Base-by-base conservation (phyloP, 2,329 filamentous ascomycete species). In the Xylaria sp. region DNA sequence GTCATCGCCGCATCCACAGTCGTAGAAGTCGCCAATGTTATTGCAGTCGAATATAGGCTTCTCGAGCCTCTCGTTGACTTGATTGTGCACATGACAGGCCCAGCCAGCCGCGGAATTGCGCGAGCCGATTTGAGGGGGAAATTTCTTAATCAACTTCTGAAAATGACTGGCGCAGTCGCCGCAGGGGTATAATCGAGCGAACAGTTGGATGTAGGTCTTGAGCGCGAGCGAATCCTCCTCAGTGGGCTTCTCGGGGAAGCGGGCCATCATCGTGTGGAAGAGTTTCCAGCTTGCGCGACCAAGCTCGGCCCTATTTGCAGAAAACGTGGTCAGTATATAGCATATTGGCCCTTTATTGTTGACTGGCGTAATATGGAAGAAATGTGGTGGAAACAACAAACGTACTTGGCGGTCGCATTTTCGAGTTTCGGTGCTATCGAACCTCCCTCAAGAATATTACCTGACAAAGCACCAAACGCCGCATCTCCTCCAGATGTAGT, bases 381-480 rank as follows among this genome's bases (percentile, higher is more conserved):
- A 4, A 28, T 54, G 33, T 56, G 51, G 36, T 25, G 48, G 43
- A 36, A 59, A 49, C 25, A 36, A 23, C 13, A 46, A 36, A 77
- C 85, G 59, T 83, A 91, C 90, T 95, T 96, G 63, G 89, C 84
- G 7, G 93, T 96, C 69, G 91, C 92, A 81, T 96, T 96, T 77
- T 92, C 93, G 62, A 96, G 83, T 81, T 93, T 94, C 1, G 92
- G 91, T 60, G 92, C 92, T 75, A 94, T 95, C 3, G 90, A 90
- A 64, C 89, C 89, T 65, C 92, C 92, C 20, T 86, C 84, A 25
- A 94, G 83, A 20, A 91, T 80, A 52, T 80, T 80, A 31, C 82
- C 79, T 1, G 87, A 81, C 33, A 88, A 73, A 36, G 78, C 73
- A 43, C 79, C 79, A 36, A 88, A 75, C 62, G 84, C 84, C 25